Conservation (phyloP, 176 grass and related monocot genomes). For the Hordeum marinum region DNA sequence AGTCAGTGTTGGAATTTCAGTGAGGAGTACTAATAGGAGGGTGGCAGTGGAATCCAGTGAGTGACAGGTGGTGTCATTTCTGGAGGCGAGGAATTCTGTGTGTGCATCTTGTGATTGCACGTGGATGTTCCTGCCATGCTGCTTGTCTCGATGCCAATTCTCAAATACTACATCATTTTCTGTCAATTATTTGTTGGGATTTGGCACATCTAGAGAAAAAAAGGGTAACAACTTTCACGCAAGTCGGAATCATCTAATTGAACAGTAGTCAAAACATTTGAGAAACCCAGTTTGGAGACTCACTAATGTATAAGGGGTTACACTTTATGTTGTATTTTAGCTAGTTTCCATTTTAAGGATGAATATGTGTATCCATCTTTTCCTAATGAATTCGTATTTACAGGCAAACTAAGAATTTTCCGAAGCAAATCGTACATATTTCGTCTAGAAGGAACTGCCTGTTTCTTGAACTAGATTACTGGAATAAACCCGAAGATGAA, state of each 20-base stretch:
- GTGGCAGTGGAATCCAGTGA: slow-evolving; percentile 10
- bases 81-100: not conserved
- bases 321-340: not conserved
- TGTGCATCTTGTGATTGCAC: not conserved
- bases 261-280: not conserved
- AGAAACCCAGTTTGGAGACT: not conserved
- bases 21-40: slow-evolving; percentile 9
- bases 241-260: not conserved
- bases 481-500: not conserved
- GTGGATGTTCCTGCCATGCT: not conserved
- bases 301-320: not conserved
- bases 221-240: not conserved
- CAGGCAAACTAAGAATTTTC: not conserved
- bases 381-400: not conserved
- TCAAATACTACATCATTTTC: not conserved
- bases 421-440: not conserved
- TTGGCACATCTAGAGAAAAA: not conserved
- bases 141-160: not conserved
- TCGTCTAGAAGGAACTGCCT: not conserved
- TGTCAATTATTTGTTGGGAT: slow-evolving; percentile 18
- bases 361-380: not conserved
- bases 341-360: not conserved
- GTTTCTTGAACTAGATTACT: not conserved
- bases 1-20: not conserved
- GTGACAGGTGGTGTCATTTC: not conserved